Percentiles rank a stretch among this genome's conserved stretches.
These are phyloP conservation scores for Zychaea mexicana DNA, from an alignment of 371 early-diverging fungal species.

Conservation along the genomic window DNA sequence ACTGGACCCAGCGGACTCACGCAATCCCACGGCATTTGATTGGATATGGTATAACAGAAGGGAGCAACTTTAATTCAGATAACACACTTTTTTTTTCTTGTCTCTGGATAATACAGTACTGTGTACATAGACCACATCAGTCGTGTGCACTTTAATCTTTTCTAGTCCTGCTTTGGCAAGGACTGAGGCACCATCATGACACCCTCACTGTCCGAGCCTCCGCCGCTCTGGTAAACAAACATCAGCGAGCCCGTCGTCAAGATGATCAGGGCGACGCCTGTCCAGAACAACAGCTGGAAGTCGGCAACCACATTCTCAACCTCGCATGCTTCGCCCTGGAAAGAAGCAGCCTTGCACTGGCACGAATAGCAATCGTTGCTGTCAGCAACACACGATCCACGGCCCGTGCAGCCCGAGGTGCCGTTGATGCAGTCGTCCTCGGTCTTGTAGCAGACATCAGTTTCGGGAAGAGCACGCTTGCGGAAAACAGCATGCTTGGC, in stretches of 20 bases:
- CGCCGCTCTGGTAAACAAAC: conserved; percentile 40
- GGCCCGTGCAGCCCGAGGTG: conserved; percentile 35
- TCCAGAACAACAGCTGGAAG: conserved; percentile 55
- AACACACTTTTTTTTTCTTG: neutral
- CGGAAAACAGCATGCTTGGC: conserved; percentile 9
- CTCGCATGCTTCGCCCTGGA: conserved; percentile 38
- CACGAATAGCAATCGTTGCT: conserved; percentile 33
- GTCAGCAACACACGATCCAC: conserved; percentile 31
- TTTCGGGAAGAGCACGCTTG: conserved; percentile 23
- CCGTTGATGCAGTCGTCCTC: conserved; percentile 27
- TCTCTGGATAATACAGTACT: neutral
- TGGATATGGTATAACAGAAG: neutral
- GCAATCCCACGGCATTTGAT: neutral
- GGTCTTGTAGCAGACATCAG: conserved; percentile 24
- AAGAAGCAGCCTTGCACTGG: conserved; percentile 30
- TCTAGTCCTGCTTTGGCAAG: conserved; percentile 51
- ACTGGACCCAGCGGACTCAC: neutral
- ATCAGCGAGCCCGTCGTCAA: conserved; percentile 39
- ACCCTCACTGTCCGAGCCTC: conserved; percentile 33
- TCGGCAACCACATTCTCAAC: conserved; percentile 39
- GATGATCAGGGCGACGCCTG: conserved; percentile 37
- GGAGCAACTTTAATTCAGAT: no score
- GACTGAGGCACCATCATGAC: conserved; percentile 39
- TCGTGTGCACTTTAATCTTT: no score
- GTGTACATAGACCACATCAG: no score